Percentiles rank a stretch among this genome's conserved stretches.
Conservation (phyloP, 1,284 basidiomycete genomes). For the Cutaneotrichosporon arboriforme region DNA sequence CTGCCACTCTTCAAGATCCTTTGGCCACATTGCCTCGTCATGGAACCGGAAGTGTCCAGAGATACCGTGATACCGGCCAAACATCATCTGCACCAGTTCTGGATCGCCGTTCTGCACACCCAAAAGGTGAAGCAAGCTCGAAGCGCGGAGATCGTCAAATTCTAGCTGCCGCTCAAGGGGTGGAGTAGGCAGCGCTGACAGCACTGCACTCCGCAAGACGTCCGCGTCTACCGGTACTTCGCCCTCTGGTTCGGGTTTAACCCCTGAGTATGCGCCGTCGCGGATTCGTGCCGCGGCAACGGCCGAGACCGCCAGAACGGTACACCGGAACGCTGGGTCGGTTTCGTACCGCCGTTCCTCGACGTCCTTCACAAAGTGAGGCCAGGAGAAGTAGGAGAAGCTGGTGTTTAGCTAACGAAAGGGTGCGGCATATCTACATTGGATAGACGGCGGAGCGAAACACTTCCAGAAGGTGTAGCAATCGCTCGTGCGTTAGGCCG, state of each 20-base stretch:
- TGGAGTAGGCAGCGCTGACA: not conserved
- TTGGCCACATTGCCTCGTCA: constrained; percentile 15
- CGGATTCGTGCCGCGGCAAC: constrained; percentile 14
- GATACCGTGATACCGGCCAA: constrained; percentile 13
- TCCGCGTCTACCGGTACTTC: constrained; percentile 2
- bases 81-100: constrained; percentile 6
- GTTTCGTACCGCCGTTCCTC: constrained; percentile 5
- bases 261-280: constrained; percentile 9
- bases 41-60: constrained; percentile 6
- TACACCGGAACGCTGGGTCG: constrained; percentile 9
- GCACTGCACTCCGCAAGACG: constrained; percentile 1
- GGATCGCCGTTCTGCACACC: constrained; percentile 15
- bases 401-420: not conserved
- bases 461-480: constrained; percentile 2
- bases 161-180: not conserved
- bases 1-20: constrained; percentile 5
- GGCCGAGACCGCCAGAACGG: constrained; percentile 10
- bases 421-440: constrained; percentile 5
- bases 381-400: constrained; percentile 19
- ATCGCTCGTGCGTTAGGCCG: not conserved
- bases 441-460: constrained; percentile 15
- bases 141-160: constrained; percentile 16
- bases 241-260: not conserved
- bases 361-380: constrained; percentile 8
- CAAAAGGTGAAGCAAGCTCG: constrained; percentile 10